Evolutionary conservation across 106 monocot genomes (phyloP).

Genomic region (Hemerocallis citrina): DNA sequence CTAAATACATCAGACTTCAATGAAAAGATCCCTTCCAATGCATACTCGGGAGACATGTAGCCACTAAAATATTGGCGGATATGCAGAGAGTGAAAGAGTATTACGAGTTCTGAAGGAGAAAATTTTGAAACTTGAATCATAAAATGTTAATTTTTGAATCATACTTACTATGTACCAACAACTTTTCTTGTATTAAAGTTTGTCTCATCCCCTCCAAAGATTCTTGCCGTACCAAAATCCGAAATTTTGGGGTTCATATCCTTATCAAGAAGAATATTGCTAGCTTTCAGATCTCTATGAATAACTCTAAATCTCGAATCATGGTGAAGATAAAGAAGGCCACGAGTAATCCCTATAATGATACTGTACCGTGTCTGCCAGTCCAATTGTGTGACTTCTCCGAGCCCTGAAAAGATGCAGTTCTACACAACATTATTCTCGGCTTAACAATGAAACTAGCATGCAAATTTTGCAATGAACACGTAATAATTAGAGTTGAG

Average conservation of each 20-base stretch:
- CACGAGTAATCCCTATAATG: slow-evolving; percentile 27
- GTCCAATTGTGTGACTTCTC: neutral
- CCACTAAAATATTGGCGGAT: no score
- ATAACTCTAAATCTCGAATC: slow-evolving; percentile 30
- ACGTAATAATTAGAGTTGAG: no score
- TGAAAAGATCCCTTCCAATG: slow-evolving; percentile 33
- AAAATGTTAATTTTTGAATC: no score
- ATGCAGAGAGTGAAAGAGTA: neutral
- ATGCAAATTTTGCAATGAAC: neutral
- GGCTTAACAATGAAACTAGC: neutral
- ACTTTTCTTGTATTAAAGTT: slow-evolving; percentile 16
- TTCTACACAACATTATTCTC: neutral
- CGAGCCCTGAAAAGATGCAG: neutral
- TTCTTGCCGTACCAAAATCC: slow-evolving; percentile 41
- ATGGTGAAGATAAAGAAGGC: slow-evolving; percentile 37
- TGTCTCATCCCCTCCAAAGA: slow-evolving; percentile 21
- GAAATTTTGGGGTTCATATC: slow-evolving; percentile 43
- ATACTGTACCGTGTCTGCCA: slow-evolving; percentile 18
- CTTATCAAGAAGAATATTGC: slow-evolving; percentile 31
- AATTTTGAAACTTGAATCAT: neutral
- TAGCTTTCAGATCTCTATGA: slow-evolving; percentile 39
- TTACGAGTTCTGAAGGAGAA: neutral
- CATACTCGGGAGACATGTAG: slow-evolving; percentile 45
- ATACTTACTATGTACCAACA: slow-evolving; percentile 44
- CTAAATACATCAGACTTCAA: slow-evolving; percentile 40